Conservation (phyloP, 78 protist genomes). For the slime mould (Dictyostelium discoideum) region DNA sequence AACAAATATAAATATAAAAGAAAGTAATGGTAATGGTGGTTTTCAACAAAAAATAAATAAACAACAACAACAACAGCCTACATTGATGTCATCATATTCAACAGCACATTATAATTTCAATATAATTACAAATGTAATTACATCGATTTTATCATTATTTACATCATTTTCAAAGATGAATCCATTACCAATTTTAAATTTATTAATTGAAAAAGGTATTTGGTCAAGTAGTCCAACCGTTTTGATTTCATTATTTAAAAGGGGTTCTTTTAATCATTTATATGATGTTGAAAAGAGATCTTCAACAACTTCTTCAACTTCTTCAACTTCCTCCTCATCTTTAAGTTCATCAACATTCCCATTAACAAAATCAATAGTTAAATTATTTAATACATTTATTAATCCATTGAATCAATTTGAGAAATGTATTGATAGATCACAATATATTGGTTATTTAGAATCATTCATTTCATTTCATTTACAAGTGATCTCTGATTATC, state of each 20-base stretch:
- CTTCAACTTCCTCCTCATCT: background rate
- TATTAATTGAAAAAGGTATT: constrained; percentile 30
- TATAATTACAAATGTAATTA: background rate
- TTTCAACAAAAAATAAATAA: background rate
- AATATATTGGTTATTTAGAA: background rate
- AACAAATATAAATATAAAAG: background rate
- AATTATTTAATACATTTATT: constrained; percentile 1
- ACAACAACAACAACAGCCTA: too few relatives aligned
- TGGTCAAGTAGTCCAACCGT: background rate
- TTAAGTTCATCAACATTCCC: background rate
- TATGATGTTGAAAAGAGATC: constrained; percentile 19
- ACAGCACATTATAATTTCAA: background rate
- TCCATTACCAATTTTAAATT: constrained; percentile 1
- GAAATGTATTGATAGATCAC: background rate
- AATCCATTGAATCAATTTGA: background rate
- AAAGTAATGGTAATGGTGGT: background rate
- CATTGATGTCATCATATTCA: background rate
- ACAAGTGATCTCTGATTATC: constrained; percentile 50
- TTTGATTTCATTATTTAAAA: background rate
- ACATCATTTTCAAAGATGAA: background rate
- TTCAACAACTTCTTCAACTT: background rate
- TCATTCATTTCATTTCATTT: constrained; percentile 21
- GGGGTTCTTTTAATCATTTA: constrained; percentile 3
- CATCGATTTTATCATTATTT: constrained; percentile 3
- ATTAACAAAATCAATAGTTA: background rate